Percentiles rank a stretch among this genome's conserved stretches.
These are phyloP conservation scores for Penicillium expansum DNA, from an alignment of 2,329 filamentous ascomycete genomes.

Conservation along the genomic window DNA sequence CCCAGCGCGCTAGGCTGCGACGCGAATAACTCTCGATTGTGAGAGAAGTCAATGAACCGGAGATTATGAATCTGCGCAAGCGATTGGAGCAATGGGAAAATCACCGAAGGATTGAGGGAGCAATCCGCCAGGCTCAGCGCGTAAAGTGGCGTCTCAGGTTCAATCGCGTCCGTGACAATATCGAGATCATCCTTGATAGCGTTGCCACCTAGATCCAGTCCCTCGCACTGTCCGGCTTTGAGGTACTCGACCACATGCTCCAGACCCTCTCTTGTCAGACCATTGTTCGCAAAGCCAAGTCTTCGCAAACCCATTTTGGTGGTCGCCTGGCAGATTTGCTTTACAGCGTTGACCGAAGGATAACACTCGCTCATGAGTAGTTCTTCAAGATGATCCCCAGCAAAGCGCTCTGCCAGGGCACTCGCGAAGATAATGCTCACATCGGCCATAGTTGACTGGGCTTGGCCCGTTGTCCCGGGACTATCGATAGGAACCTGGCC, in stretches of 20 bases:
- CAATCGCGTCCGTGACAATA: slow-evolving; percentile 37
- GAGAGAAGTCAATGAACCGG: slow-evolving; percentile 86
- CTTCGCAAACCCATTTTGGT: slow-evolving; percentile 73
- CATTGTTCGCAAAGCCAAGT: slow-evolving; percentile 79
- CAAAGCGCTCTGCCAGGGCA: slow-evolving; percentile 73
- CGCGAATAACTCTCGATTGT: slow-evolving; percentile 79
- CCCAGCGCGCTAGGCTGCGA: slow-evolving; percentile 69
- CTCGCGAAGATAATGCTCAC: slow-evolving; percentile 67
- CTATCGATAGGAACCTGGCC: slow-evolving; percentile 28
- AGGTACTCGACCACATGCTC: slow-evolving; percentile 75
- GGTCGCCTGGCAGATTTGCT: slow-evolving; percentile 76
- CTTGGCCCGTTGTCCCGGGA: slow-evolving; percentile 12
- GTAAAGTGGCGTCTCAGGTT: slow-evolving; percentile 60
- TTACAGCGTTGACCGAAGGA: slow-evolving; percentile 67
- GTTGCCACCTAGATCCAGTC: slow-evolving; percentile 85
- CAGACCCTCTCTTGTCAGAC: slow-evolving; percentile 70
- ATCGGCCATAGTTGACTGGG: slow-evolving; percentile 40
- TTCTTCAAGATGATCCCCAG: slow-evolving; percentile 73
- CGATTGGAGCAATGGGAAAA: slow-evolving; percentile 73
- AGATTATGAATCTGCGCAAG: slow-evolving; percentile 69
- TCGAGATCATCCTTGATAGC: slow-evolving; percentile 59
- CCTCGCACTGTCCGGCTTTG: slow-evolving; percentile 73
- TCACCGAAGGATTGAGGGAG: slow-evolving; percentile 68
- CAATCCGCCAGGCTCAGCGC: slow-evolving; percentile 85
- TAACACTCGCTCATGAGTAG: slow-evolving; percentile 79